Conservation (phyloP, 768 basidiomycete genomes). For the Paxillus rubicundulus region DNA sequence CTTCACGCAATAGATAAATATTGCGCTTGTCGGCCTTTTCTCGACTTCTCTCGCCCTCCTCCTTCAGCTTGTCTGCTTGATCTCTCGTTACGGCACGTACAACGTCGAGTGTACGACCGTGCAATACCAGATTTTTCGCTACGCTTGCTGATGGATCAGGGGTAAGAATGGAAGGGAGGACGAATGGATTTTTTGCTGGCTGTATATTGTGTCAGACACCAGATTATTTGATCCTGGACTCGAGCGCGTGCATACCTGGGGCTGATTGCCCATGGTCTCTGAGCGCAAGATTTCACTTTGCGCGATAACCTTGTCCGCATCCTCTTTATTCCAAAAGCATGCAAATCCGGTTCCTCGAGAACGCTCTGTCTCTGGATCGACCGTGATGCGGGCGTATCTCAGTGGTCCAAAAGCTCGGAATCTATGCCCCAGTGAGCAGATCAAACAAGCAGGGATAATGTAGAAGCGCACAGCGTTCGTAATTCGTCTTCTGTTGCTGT, state of each 20-base stretch:
- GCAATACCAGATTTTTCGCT: conserved; percentile 80
- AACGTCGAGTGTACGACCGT: conserved; percentile 91
- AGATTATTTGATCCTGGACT: neutral
- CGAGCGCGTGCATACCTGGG: conserved; percentile 28
- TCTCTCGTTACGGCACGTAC: conserved; percentile 88
- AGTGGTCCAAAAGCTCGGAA: conserved; percentile 91
- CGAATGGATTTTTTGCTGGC: conserved; percentile 82
- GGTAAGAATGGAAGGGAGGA: conserved; percentile 83
- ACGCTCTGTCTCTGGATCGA: conserved; percentile 79
- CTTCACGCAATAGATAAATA: conserved; percentile 93
- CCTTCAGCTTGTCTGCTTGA: conserved; percentile 82
- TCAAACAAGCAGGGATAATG: neutral
- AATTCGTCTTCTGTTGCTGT: conserved; percentile 92
- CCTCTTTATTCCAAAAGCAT: conserved; percentile 93
- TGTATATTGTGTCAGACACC: conserved; percentile 20
- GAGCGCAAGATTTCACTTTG: conserved; percentile 71
- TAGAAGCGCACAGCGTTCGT: conserved; percentile 62
- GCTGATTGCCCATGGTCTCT: conserved; percentile 55
- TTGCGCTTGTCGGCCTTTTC: conserved; percentile 95
- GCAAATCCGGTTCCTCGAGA: conserved; percentile 95
- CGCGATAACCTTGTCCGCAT: conserved; percentile 81
- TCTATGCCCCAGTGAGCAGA: conserved; percentile 38
- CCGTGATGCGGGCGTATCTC: conserved; percentile 87
- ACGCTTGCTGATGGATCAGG: conserved; percentile 88
- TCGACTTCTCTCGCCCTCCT: conserved; percentile 78